These are phyloP conservation scores for Miamiensis avidus DNA, from an alignment of 169 alveolate genomes.

Conservation along the genomic window DNA sequence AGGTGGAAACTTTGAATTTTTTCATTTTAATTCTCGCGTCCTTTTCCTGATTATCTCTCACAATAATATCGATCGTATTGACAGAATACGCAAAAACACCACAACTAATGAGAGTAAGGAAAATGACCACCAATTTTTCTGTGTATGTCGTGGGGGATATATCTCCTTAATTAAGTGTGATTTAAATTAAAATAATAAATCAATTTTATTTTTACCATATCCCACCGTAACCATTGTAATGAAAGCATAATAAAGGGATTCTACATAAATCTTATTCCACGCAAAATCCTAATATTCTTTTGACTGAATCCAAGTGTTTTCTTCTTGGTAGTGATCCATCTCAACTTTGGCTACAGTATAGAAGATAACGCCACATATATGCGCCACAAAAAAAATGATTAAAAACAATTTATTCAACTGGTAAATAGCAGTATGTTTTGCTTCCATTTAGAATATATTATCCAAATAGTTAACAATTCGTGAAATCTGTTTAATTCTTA, in stretches of 20 bases:
- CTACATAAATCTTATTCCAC: neutral
- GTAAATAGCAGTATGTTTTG: slow-evolving; percentile 1
- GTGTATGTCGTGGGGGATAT: slow-evolving; percentile 1
- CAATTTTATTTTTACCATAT: too few species aligned
- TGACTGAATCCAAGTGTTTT: neutral
- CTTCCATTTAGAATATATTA: slow-evolving; percentile 1
- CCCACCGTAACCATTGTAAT: slow-evolving; percentile 33
- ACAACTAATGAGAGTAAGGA: slow-evolving; percentile 7
- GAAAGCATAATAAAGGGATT: slow-evolving; percentile 8
- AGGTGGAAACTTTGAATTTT: neutral
- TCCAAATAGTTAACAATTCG: neutral
- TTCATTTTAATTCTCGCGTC: slow-evolving; percentile 11
- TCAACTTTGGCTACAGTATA: slow-evolving; percentile 10
- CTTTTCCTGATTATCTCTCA: slow-evolving; percentile 1
- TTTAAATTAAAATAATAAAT: too few species aligned
- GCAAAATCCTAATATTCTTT: neutral
- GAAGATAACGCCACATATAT: neutral
- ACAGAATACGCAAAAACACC: slow-evolving; percentile 21
- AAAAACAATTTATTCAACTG: slow-evolving; percentile 5
- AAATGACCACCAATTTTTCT: slow-evolving; percentile 7
- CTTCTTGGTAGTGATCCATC: neutral
- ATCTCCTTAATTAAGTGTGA: too few species aligned
- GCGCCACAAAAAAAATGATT: slow-evolving; percentile 5
- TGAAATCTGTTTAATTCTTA: neutral
- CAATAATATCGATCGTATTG: slow-evolving; percentile 13